These are phyloP conservation scores for Bipolaris gigantea DNA, from an alignment of 2,329 filamentous ascomycete genomes.

Conservation along the genomic window DNA sequence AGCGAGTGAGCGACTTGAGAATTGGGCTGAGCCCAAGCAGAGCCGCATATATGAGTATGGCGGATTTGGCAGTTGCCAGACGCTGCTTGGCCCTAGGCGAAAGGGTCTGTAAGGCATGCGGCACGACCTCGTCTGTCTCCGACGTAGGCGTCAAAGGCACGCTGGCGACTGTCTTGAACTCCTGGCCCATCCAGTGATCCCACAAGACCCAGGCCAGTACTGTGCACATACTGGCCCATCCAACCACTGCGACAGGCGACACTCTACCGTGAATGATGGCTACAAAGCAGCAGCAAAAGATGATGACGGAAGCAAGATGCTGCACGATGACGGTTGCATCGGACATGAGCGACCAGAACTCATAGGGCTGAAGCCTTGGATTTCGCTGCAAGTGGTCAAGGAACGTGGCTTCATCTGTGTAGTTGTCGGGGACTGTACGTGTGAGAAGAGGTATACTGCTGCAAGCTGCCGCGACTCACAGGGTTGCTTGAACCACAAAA, in stretches of 20 bases:
- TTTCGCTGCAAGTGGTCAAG: constrained; percentile 95
- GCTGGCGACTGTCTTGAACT: constrained; percentile 56
- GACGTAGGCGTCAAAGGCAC: constrained; percentile 14
- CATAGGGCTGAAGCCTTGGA: constrained; percentile 88
- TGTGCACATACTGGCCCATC: constrained; percentile 79
- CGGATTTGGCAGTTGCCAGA: constrained; percentile 85
- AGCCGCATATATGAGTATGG: constrained; percentile 88
- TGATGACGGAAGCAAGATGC: constrained; percentile 90
- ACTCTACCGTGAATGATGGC: constrained; percentile 85
- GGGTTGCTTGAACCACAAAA: constrained; percentile 96
- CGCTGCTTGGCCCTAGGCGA: constrained; percentile 63
- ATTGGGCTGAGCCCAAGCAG: constrained; percentile 91
- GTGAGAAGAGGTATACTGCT: constrained; percentile 5
- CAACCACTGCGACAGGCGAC: constrained; percentile 86
- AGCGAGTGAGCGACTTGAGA: constrained; percentile 91
- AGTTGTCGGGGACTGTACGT: constrained; percentile 86
- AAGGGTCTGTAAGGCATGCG: constrained; percentile 39
- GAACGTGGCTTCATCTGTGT: constrained; percentile 95
- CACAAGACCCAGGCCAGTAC: constrained; percentile 87
- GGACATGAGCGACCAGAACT: constrained; percentile 95
- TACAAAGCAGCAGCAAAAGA: constrained; percentile 92
- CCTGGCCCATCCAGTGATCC: constrained; percentile 84
- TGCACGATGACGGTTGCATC: constrained; percentile 97
- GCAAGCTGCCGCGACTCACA: constrained; percentile 57
- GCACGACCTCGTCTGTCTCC: neutral